phyloP scores from a whole-genome alignment of 345 rosid species.

The Salix exigua region DNA sequence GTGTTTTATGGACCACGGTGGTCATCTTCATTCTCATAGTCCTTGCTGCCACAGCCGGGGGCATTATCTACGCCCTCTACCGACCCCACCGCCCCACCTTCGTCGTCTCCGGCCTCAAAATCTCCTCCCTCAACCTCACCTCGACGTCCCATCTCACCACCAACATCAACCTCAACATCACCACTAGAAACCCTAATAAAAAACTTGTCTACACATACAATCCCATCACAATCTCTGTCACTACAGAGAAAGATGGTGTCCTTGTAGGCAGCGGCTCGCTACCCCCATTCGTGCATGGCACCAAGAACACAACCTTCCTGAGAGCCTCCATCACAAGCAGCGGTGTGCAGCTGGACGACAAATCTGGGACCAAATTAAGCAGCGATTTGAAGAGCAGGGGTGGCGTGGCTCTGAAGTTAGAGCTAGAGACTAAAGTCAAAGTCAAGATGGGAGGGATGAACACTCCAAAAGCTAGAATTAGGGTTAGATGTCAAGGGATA shows the following conservation, averaged over 20 bases:
- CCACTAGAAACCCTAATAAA: constrained; percentile 76
- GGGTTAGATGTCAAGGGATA: constrained; percentile 67
- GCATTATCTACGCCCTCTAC: constrained; percentile 58
- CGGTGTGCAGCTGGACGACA: constrained; percentile 38
- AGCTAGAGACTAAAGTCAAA: constrained; percentile 58
- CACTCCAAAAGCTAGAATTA: constrained; percentile 53
- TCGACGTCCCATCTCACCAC: constrained; percentile 42
- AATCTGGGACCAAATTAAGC: constrained; percentile 44
- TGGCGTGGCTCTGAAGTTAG: constrained; percentile 52
- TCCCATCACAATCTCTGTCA: constrained; percentile 36
- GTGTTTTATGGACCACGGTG: constrained; percentile 50
- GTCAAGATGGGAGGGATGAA: constrained; percentile 63
- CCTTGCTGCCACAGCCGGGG: constrained; percentile 45
- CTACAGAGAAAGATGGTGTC: constrained; percentile 33
- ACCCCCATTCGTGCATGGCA: constrained; percentile 55
- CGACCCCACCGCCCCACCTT: constrained; percentile 74
- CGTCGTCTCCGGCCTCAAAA: constrained; percentile 53
- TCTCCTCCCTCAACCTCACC: constrained; percentile 58
- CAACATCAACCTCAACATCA: constrained; percentile 54
- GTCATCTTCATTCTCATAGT: constrained; percentile 45
- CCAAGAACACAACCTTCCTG: constrained; percentile 66
- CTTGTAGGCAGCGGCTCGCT: constrained; percentile 53
- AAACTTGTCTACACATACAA: constrained; percentile 60
- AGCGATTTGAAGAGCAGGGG: constrained; percentile 50
- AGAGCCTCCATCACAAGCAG: constrained; percentile 43